phyloP scores from a whole-genome alignment of 208 protist genomes.

The Naegleria lovaniensis region DNA sequence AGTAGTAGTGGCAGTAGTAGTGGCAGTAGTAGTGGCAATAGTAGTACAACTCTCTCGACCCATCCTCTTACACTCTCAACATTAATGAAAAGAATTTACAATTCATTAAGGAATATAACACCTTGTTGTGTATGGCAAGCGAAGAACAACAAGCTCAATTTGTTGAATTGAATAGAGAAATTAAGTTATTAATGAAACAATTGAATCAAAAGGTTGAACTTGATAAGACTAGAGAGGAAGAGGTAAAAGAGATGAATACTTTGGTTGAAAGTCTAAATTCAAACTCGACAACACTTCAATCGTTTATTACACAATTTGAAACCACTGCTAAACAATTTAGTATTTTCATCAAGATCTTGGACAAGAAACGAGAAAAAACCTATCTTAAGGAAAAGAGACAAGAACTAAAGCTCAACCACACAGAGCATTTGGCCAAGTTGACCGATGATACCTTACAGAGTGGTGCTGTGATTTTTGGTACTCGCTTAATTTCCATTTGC shows the following conservation, averaged over 20 bases:
- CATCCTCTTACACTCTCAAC: not conserved
- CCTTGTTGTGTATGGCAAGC: not conserved
- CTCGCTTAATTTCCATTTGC: not conserved
- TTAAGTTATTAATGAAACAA: constrained; percentile 2
- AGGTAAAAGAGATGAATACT: not conserved
- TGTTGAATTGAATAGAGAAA: not conserved
- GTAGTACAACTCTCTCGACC: too few relatives aligned
- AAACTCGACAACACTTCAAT: not conserved
- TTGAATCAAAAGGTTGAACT: not conserved
- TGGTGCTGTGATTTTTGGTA: not conserved
- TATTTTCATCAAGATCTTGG: not conserved
- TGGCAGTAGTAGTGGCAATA: too few relatives aligned
- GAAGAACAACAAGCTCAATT: not conserved
- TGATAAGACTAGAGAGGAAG: not conserved
- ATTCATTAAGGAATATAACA: not conserved
- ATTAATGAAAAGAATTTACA: constrained; percentile 6
- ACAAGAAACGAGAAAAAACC: not conserved
- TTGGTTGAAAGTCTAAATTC: not conserved
- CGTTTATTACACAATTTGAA: not conserved
- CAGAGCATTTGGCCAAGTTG: not conserved
- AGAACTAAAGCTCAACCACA: not conserved
- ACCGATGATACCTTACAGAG: not conserved
- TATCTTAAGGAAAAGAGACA: not conserved
- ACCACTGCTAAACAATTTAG: not conserved
- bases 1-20: too few relatives aligned